These are phyloP conservation scores for Sedum album DNA, from an alignment of 164 flowering plant species.

Conservation along the genomic window DNA sequence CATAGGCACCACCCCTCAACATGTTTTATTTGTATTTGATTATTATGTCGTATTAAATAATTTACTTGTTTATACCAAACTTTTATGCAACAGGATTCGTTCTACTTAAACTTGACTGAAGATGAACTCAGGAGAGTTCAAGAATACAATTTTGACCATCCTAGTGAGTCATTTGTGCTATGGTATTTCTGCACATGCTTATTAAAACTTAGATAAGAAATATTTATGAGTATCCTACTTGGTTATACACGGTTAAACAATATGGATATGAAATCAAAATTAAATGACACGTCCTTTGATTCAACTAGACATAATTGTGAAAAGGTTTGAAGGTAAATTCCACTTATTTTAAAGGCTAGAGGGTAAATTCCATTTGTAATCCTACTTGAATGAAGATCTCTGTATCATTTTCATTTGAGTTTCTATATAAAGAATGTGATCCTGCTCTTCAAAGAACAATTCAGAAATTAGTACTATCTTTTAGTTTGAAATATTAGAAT, in stretches of 20 bases:
- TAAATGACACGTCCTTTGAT: background rate
- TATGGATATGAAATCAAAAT: background rate
- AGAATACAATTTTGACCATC: slow-evolving; percentile 24
- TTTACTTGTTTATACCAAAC: background rate
- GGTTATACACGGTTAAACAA: background rate
- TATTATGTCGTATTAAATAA: background rate
- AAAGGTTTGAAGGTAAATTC: background rate
- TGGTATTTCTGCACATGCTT: background rate
- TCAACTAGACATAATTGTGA: background rate
- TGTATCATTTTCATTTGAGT: background rate
- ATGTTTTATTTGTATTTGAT: background rate
- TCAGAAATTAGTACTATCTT: background rate
- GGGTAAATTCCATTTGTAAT: too few relatives aligned
- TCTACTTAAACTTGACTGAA: slow-evolving; percentile 61
- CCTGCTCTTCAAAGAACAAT: background rate
- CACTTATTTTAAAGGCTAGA: too few relatives aligned
- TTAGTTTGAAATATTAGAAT: too few relatives aligned
- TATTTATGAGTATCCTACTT: background rate
- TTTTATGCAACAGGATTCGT: slow-evolving; percentile 71
- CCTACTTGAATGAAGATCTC: too few relatives aligned
- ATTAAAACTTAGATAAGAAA: background rate
- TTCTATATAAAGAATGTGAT: too few relatives aligned
- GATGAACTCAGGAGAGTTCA: slow-evolving; percentile 9
- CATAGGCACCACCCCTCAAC: background rate
- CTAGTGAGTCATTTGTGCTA: slow-evolving; percentile 36